A percentile compares a stretch with the other conserved stretches of the same genome.
These are phyloP conservation scores for Nephelium lappaceum DNA, from an alignment of 345 rosid species.

Conservation along the genomic window DNA sequence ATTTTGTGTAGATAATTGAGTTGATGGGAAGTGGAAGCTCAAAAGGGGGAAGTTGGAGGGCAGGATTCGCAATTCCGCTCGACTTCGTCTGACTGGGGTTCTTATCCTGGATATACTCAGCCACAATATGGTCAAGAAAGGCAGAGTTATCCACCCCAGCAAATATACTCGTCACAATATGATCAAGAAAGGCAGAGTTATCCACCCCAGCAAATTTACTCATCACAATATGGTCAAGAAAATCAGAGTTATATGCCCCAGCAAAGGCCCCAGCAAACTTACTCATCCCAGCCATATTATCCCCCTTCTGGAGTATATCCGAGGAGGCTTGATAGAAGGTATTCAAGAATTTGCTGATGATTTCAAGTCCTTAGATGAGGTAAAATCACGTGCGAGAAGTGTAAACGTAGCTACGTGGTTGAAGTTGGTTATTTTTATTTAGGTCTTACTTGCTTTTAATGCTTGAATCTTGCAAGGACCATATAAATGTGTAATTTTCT, in stretches of 20 bases:
- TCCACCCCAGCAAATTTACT: conserved; percentile 35
- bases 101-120: conserved; percentile 36
- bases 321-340: conserved; percentile 68
- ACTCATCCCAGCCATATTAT: conserved; percentile 34
- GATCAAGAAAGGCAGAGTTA: conserved; percentile 48
- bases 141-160: conserved; percentile 34
- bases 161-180: conserved; percentile 31
- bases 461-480: not conserved
- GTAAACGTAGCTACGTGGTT: not conserved
- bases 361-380: conserved; percentile 82
- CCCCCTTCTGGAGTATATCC: conserved; percentile 45
- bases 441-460: not conserved
- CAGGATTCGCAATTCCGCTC: conserved; percentile 42
- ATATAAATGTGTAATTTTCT: not conserved
- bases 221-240: too few species aligned
- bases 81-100: conserved; percentile 51
- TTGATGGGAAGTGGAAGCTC: conserved; percentile 78
- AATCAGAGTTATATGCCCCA: too few species aligned
- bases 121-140: conserved; percentile 47
- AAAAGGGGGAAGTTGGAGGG: conserved; percentile 51
- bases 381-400: conserved; percentile 21
- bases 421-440: not conserved
- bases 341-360: conserved; percentile 76
- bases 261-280: too few species aligned
- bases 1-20: conserved; percentile 22